phyloP scores from a whole-genome alignment of 148 eudicot species.

The Cornus suecica region DNA sequence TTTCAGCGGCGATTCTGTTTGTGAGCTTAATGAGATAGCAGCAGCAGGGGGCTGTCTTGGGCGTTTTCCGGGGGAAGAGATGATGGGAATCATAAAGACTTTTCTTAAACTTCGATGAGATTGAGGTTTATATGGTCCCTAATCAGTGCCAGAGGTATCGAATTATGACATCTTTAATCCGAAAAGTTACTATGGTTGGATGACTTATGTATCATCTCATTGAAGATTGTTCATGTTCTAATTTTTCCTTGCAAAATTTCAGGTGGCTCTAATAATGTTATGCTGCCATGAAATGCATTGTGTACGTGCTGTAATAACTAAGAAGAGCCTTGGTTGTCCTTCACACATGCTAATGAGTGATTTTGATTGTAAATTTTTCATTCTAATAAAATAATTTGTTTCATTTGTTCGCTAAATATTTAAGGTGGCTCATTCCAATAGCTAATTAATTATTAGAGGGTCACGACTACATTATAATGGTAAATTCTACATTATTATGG shows the following conservation, averaged over 20 bases:
- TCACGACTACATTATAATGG: too few relatives aligned
- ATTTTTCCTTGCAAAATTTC: not conserved
- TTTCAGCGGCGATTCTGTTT: constrained; percentile 61
- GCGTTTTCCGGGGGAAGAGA: constrained; percentile 90
- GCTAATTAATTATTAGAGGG: too few relatives aligned
- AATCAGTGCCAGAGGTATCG: not conserved
- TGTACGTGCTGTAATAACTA: not conserved
- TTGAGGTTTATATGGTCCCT: not conserved
- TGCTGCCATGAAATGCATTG: not conserved
- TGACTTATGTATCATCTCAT: not conserved
- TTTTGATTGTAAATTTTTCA: not conserved
- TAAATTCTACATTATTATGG: too few relatives aligned
- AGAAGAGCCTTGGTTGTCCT: not conserved
- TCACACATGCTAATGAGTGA: not conserved
- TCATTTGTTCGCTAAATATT: not conserved
- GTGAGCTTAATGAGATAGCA: constrained; percentile 65
- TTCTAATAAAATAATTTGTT: not conserved
- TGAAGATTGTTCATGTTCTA: not conserved
- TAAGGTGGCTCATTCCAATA: too few relatives aligned
- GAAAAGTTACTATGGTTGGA: not conserved
- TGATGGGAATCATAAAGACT: constrained; percentile 87
- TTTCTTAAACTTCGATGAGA: constrained; percentile 41
- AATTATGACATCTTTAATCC: not conserved
- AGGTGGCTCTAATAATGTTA: not conserved
- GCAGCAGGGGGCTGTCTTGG: constrained; percentile 94